Conservation (phyloP, 2,329 filamentous ascomycete species). For the Pseudofabraea citricarpa region DNA sequence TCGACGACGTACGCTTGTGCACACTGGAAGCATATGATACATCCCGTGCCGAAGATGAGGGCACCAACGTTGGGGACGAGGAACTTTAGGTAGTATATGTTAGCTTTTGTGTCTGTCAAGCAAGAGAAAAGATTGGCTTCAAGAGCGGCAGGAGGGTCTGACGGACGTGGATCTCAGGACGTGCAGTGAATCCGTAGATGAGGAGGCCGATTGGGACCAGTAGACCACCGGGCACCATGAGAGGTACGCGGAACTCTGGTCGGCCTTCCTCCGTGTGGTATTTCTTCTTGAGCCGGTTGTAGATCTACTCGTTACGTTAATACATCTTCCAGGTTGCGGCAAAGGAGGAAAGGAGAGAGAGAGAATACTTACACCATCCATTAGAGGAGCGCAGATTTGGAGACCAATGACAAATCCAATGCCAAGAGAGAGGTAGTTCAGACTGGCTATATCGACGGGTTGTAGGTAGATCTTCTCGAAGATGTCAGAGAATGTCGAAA, state of each 20-base stretch:
- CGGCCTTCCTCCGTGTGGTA: slow-evolving; percentile 8
- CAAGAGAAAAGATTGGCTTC: background rate
- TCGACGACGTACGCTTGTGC: slow-evolving; percentile 44
- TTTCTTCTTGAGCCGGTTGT: slow-evolving; percentile 7
- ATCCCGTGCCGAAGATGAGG: slow-evolving; percentile 42
- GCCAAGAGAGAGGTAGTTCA: slow-evolving; percentile 45
- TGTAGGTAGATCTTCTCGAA: slow-evolving; percentile 51
- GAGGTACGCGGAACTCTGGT: slow-evolving; percentile 58
- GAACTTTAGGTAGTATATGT: slow-evolving; percentile 35
- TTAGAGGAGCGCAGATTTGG: slow-evolving; percentile 3
- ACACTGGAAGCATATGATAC: slow-evolving; percentile 22
- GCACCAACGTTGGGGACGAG: slow-evolving; percentile 52
- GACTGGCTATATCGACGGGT: slow-evolving; percentile 46
- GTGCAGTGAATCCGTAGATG: slow-evolving; percentile 50
- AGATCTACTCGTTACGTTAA: slow-evolving; percentile 16
- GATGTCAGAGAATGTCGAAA: slow-evolving; percentile 54
- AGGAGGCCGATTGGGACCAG: slow-evolving; percentile 49
- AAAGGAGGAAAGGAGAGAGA: slow-evolving; percentile 34
- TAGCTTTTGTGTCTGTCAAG: background rate
- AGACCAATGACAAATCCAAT: slow-evolving; percentile 34
- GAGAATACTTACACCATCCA: slow-evolving; percentile 41
- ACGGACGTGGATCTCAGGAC: slow-evolving; percentile 34
- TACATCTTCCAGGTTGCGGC: slow-evolving; percentile 22
- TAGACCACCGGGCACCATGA: slow-evolving; percentile 47
- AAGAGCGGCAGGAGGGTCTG: background rate